Evolutionary conservation across 352 stramenopile species (phyloP).

Genomic region (Phytopythium ostracodes): DNA sequence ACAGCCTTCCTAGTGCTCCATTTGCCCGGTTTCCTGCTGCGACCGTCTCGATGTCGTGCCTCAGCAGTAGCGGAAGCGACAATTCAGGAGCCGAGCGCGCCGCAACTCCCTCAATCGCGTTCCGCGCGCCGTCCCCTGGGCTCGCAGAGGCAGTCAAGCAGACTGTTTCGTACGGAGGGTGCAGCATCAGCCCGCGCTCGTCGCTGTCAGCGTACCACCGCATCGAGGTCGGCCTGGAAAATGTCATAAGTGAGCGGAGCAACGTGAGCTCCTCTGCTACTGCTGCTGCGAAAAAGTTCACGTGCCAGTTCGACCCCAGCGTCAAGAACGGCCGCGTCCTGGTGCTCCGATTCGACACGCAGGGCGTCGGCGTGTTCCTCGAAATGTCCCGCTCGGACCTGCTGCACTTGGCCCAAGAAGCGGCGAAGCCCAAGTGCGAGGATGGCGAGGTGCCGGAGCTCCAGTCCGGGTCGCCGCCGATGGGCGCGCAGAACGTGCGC

Average conservation of each 20-base stretch:
- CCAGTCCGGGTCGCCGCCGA: background rate
- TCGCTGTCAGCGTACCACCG: constrained; percentile 28
- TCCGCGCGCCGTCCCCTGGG: constrained; percentile 2
- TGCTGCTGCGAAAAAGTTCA: constrained; percentile 26
- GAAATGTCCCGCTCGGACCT: constrained; percentile 55
- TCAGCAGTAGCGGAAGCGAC: background rate
- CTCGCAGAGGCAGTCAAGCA: constrained; percentile 23
- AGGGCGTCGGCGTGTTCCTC: constrained; percentile 46
- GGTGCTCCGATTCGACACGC: constrained; percentile 51
- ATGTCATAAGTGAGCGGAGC: constrained; percentile 12
- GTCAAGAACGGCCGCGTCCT: constrained; percentile 29
- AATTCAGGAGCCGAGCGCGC: background rate
- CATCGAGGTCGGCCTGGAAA: constrained; percentile 27
- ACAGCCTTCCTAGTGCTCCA: too few species aligned
- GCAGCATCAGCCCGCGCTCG: constrained; percentile 15
- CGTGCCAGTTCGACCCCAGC: constrained; percentile 39
- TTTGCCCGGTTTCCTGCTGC: too few species aligned
- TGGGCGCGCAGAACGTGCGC: background rate
- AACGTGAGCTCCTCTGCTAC: constrained; percentile 20
- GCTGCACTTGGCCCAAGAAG: constrained; percentile 52
- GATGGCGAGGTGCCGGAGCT: constrained; percentile 11
- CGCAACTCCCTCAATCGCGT: background rate
- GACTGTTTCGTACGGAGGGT: constrained; percentile 22
- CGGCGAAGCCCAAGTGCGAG: constrained; percentile 22
- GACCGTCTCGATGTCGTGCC: constrained; percentile 1